Conservation (phyloP, 768 basidiomycete genomes). For the Russula dissimulans region DNA sequence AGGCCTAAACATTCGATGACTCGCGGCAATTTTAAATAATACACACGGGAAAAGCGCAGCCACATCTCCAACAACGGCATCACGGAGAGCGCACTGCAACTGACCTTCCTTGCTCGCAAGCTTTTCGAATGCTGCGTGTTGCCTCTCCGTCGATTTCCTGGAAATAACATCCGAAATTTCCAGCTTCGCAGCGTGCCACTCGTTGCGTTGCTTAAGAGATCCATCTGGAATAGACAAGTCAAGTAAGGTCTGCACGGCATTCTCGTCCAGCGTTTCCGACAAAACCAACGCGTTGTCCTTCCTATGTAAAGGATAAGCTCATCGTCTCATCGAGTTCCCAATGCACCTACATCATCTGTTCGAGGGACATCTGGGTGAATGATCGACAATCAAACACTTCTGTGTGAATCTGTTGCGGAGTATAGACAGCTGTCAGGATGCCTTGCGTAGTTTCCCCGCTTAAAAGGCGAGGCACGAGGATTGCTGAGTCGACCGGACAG, state of each 20-base stretch:
- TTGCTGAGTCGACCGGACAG: background rate
- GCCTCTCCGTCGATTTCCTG: background rate
- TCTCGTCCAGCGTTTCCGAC: background rate
- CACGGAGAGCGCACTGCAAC: background rate
- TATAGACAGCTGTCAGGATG: background rate
- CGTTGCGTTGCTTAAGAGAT: background rate
- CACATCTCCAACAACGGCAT: background rate
- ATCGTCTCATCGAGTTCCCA: background rate
- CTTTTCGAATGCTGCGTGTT: background rate
- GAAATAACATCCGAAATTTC: background rate
- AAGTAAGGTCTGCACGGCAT: background rate
- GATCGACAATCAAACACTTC: background rate
- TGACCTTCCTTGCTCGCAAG: background rate
- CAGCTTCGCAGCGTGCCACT: background rate
- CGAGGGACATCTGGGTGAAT: background rate
- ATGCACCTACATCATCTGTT: background rate
- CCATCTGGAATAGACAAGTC: background rate
- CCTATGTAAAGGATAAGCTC: background rate
- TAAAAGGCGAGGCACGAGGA: background rate
- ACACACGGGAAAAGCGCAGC: background rate
- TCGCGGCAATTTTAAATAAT: too few relatives aligned
- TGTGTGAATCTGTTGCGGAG: background rate
- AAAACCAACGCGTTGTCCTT: background rate
- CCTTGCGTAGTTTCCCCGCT: conserved; percentile 19
- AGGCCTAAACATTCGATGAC: too few relatives aligned